Percentiles rank a stretch among this genome's conserved stretches.
Evolutionary conservation across 495 filamentous ascomycete species (phyloP).

Genomic region (Opeltia flavorubescens): DNA sequence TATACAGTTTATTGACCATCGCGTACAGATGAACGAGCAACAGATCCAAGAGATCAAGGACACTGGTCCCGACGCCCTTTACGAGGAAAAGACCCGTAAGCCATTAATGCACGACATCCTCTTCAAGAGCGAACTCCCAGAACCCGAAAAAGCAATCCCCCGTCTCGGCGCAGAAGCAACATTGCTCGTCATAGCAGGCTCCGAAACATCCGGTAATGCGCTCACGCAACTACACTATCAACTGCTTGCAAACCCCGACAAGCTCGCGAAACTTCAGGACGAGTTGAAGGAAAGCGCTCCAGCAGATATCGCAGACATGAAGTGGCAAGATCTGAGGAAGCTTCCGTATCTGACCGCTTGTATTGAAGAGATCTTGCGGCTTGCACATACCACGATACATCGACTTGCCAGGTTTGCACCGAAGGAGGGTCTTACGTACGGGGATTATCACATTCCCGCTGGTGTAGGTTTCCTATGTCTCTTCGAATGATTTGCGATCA

Average conservation of each 20-base stretch:
- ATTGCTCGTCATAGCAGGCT: conserved; percentile 31
- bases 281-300: conserved; percentile 23
- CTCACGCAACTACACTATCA: conserved; percentile 26
- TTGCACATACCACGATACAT: conserved; percentile 23
- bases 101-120: conserved; percentile 7
- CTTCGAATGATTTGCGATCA: neutral
- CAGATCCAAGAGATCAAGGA: conserved; percentile 1
- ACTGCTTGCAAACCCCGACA: conserved; percentile 23
- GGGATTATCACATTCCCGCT: conserved; percentile 23
- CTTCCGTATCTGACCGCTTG: conserved; percentile 36
- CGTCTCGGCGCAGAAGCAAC: conserved; percentile 31
- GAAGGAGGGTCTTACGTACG: conserved; percentile 24
- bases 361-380: conserved; percentile 33
- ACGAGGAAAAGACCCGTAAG: too few relatives aligned
- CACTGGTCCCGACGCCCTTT: neutral
- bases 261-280: conserved; percentile 16
- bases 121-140: conserved; percentile 14
- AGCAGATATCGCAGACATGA: conserved; percentile 14
- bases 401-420: conserved; percentile 30
- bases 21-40: neutral
- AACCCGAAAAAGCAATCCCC: conserved; percentile 10
- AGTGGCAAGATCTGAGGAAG: conserved; percentile 31
- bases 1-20: neutral
- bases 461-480: conserved; percentile 15
- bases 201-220: conserved; percentile 29